phyloP scores from a whole-genome alignment of 176 grass and related monocot genomes.

The Ensete ventricosum region DNA sequence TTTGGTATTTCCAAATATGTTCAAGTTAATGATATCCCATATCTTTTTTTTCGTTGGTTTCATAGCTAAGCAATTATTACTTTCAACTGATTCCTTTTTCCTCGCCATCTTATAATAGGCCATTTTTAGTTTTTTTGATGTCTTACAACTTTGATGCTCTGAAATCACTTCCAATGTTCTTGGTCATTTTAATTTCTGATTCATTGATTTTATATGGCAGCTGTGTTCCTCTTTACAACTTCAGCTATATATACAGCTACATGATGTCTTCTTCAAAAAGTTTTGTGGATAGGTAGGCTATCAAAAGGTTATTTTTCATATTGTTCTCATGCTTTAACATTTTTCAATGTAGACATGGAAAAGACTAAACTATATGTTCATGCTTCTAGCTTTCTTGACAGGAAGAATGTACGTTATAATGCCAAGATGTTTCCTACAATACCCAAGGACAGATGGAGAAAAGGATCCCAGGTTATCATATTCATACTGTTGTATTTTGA shows the following conservation, averaged over 20 bases:
- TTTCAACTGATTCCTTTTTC: too few relatives aligned
- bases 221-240: slow-evolving; percentile 92
- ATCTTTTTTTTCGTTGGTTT: too few relatives aligned
- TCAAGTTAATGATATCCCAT: too few relatives aligned
- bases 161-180: not conserved
- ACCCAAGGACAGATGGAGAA: slow-evolving; percentile 86
- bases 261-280: slow-evolving; percentile 82
- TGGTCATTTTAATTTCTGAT: slow-evolving; percentile 8
- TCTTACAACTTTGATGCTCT: too few relatives aligned
- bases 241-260: slow-evolving; percentile 89
- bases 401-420: slow-evolving; percentile 67
- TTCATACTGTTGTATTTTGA: not conserved
- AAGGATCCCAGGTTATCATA: slow-evolving; percentile 83
- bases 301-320: not conserved
- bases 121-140: too few relatives aligned
- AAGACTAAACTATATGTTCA: not conserved
- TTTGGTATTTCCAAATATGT: too few relatives aligned
- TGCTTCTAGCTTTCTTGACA: slow-evolving; percentile 68
- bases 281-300: slow-evolving; percentile 77
- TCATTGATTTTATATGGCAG: slow-evolving; percentile 45
- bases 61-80: too few relatives aligned
- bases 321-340: not conserved
- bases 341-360: not conserved
- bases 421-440: slow-evolving; percentile 70
- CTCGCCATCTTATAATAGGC: too few relatives aligned